Evolutionary conservation across 2,329 filamentous ascomycete genomes (phyloP).

Genomic region (Xylaria multiplex): DNA sequence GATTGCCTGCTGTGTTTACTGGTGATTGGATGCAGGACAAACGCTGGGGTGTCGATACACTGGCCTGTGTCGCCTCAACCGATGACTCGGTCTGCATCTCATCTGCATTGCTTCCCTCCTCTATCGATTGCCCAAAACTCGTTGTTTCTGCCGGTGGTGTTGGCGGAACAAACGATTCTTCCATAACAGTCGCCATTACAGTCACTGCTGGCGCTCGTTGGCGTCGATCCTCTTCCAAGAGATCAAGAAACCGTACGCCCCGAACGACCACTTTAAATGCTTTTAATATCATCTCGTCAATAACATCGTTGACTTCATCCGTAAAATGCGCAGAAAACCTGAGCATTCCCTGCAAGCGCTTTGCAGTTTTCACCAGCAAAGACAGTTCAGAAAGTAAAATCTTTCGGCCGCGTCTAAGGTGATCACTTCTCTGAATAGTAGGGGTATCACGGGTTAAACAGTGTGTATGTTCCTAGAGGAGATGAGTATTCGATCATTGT

Average conservation of each 20-base stretch:
- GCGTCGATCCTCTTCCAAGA: constrained; percentile 74
- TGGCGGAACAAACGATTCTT: constrained; percentile 68
- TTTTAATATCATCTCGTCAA: constrained; percentile 93
- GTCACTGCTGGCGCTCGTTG: constrained; percentile 62
- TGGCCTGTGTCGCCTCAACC: constrained; percentile 52
- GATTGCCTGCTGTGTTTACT: constrained; percentile 45
- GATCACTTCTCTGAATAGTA: constrained; percentile 78
- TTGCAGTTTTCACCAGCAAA: constrained; percentile 86
- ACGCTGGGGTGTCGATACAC: constrained; percentile 55
- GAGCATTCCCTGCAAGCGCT: constrained; percentile 81
- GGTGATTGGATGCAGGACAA: constrained; percentile 58
- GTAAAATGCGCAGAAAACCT: constrained; percentile 57
- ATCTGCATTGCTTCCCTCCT: constrained; percentile 51
- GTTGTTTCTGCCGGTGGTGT: constrained; percentile 71
- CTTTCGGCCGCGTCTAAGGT: constrained; percentile 83
- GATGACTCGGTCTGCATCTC: constrained; percentile 50
- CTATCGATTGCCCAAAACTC: constrained; percentile 56
- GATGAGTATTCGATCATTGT: constrained; percentile 10
- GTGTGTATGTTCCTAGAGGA: constrained; percentile 79
- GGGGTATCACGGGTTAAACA: constrained; percentile 85
- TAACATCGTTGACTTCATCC: constrained; percentile 75
- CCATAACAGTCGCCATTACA: constrained; percentile 68
- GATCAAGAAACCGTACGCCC: constrained; percentile 87
- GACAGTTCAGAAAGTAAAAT: constrained; percentile 89
- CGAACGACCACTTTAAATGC: constrained; percentile 95